Evolutionary conservation across 331 rosid species (phyloP).

Genomic region (Quercus phellos): DNA sequence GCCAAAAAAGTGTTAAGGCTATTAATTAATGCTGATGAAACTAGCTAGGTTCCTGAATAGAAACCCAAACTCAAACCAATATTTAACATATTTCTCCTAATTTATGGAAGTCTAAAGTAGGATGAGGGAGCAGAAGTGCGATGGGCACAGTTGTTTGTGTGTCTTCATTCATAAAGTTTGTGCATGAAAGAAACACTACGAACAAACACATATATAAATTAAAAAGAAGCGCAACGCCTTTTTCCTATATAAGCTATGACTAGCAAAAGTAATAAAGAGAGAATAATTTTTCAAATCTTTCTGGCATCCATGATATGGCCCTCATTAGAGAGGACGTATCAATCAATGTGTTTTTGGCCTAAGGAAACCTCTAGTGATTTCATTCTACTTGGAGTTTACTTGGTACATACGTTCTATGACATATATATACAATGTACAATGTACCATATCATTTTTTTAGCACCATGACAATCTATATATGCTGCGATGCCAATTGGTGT

Average conservation of each 20-base stretch:
- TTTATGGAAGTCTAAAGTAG: not conserved
- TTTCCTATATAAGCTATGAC: not conserved
- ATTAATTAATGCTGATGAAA: not conserved
- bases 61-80: not conserved
- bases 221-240: not conserved
- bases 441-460: no score
- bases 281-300: not conserved
- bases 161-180: constrained; percentile 16
- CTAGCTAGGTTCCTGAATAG: not conserved
- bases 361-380: no score
- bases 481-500: no score
- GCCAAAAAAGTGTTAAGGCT: not conserved
- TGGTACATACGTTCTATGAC: no score
- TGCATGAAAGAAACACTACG: not conserved
- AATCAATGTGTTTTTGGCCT: no score
- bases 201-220: not conserved
- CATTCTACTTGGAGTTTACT: no score
- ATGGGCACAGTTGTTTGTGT: constrained; percentile 16
- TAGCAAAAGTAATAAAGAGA: not conserved
- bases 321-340: not conserved
- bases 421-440: no score
- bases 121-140: constrained; percentile 2
- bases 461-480: no score
- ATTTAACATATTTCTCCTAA: not conserved
- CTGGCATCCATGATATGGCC: not conserved